Conservation (phyloP, 179 eudicot genomes). For the Amaranthus tricolor region DNA sequence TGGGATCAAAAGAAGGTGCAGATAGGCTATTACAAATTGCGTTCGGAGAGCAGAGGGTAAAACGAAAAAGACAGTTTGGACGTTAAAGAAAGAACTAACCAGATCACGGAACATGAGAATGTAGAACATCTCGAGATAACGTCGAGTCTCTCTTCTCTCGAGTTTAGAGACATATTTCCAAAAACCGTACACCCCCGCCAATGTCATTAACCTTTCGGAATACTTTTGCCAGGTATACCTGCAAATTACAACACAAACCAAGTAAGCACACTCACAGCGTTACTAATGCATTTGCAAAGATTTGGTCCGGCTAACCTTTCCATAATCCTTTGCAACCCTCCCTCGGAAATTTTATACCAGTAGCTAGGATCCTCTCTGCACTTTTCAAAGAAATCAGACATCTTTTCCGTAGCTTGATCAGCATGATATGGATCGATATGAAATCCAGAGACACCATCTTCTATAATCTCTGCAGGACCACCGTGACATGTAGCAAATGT, state of each 20-base stretch:
- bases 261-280: background rate
- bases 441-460: constrained; percentile 37
- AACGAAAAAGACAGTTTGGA: background rate
- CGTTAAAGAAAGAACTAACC: constrained; percentile 42
- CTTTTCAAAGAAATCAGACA: constrained; percentile 35
- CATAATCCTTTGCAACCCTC: constrained; percentile 38
- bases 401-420: constrained; percentile 31
- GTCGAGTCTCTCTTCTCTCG: constrained; percentile 49
- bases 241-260: constrained; percentile 53
- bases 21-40: background rate
- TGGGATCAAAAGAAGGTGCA: background rate
- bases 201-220: constrained; percentile 50
- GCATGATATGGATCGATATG: constrained; percentile 47
- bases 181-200: constrained; percentile 62
- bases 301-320: constrained; percentile 35
- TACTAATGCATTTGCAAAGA: constrained; percentile 44
- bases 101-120: constrained; percentile 78
- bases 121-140: constrained; percentile 73
- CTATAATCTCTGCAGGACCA: constrained; percentile 49
- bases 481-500: constrained; percentile 51
- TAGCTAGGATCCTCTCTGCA: constrained; percentile 31
- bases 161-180: constrained; percentile 61
- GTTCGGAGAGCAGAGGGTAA: background rate
- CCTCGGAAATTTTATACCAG: constrained; percentile 37
- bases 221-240: constrained; percentile 70